Evolutionary conservation across 768 basidiomycete species (phyloP).

Genomic region (Leucocoprinus birnbaumii): DNA sequence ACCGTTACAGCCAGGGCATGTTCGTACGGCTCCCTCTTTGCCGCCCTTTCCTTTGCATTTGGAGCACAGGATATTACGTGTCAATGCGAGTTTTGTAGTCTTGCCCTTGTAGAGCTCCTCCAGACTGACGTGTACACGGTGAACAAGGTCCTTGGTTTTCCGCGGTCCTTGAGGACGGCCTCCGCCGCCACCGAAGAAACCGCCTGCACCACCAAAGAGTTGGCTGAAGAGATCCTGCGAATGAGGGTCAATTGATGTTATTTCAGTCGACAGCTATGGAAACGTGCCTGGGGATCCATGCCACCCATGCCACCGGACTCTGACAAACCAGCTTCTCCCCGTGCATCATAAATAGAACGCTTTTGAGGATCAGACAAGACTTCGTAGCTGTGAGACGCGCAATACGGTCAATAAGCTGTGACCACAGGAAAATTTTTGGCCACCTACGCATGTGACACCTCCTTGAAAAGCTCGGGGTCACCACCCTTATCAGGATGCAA

Average conservation of each 20-base stretch:
- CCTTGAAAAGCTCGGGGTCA: conserved; percentile 96
- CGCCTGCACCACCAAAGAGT: conserved; percentile 86
- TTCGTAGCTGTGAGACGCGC: conserved; percentile 64
- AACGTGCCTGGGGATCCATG: conserved; percentile 89
- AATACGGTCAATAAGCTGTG: neutral
- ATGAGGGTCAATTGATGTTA: conserved; percentile 10
- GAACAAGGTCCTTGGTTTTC: conserved; percentile 97
- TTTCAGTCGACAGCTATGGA: neutral
- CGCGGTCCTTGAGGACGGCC: conserved; percentile 73
- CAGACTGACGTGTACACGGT: conserved; percentile 93
- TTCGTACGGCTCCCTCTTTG: conserved; percentile 91
- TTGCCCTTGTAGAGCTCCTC: conserved; percentile 99
- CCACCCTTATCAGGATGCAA: conserved; percentile 94
- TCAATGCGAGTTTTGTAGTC: conserved; percentile 95
- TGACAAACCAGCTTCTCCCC: conserved; percentile 88
- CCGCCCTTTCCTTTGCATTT: conserved; percentile 97
- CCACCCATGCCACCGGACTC: conserved; percentile 90
- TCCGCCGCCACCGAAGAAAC: conserved; percentile 73
- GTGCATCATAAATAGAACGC: conserved; percentile 79
- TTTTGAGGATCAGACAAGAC: conserved; percentile 87
- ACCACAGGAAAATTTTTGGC: conserved; percentile 1
- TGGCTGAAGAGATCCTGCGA: conserved; percentile 94
- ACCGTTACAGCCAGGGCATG: conserved; percentile 77
- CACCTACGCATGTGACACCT: conserved; percentile 93
- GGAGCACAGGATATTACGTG: conserved; percentile 89